These are phyloP conservation scores for Barbarea vulgaris DNA, from an alignment of 345 rosid species.

Conservation along the genomic window DNA sequence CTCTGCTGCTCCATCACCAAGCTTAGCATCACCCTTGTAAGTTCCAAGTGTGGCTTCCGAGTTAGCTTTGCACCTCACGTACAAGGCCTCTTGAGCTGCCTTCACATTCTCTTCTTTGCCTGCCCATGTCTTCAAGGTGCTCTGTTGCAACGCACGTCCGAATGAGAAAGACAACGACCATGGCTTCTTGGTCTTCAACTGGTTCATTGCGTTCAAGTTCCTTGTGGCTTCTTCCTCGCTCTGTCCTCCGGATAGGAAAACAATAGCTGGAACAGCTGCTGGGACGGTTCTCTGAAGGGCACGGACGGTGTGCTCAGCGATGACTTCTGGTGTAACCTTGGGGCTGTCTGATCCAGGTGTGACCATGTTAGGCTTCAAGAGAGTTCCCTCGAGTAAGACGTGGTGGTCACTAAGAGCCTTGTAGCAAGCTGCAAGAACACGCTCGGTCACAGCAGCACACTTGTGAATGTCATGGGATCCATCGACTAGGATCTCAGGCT, in stretches of 20 bases:
- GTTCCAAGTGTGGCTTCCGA: conserved; percentile 89
- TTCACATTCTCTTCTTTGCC: conserved; percentile 79
- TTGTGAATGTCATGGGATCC: conserved; percentile 87
- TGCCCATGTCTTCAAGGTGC: conserved; percentile 93
- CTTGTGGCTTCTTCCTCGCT: conserved; percentile 92
- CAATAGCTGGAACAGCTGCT: conserved; percentile 89
- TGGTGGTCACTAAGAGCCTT: conserved; percentile 94
- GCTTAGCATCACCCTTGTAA: conserved; percentile 78
- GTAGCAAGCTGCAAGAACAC: conserved; percentile 95
- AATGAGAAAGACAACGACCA: conserved; percentile 92
- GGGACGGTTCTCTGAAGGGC: conserved; percentile 91
- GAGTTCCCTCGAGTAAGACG: conserved; percentile 89
- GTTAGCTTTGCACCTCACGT: conserved; percentile 88
- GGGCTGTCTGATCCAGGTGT: conserved; percentile 88
- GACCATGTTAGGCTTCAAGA: conserved; percentile 98
- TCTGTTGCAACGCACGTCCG: conserved; percentile 95
- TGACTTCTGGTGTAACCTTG: conserved; percentile 78
- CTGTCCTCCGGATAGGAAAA: conserved; percentile 89
- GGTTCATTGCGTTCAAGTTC: conserved; percentile 96
- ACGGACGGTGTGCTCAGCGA: conserved; percentile 83
- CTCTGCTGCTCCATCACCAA: conserved; percentile 79
- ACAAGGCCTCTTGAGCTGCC: conserved; percentile 70
- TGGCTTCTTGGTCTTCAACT: conserved; percentile 87
- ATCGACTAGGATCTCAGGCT: conserved; percentile 94
- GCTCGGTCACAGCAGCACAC: conserved; percentile 85